These are phyloP conservation scores for Trifolium fragiferum DNA, from an alignment of 306 rosid species.

Conservation along the genomic window DNA sequence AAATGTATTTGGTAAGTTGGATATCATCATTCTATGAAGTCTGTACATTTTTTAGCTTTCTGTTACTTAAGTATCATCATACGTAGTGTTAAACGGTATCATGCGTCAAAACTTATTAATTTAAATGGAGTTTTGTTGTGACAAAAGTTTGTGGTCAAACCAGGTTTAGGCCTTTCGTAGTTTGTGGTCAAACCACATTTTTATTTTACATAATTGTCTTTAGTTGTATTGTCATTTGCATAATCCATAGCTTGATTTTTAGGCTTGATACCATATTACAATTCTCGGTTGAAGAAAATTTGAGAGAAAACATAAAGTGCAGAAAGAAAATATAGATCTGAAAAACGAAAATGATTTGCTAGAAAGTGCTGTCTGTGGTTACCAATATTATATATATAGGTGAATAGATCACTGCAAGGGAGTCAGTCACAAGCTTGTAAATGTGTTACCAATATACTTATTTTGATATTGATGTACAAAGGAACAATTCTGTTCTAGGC, in stretches of 20 bases:
- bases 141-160: neutral
- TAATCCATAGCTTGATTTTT: too few species aligned
- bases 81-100: neutral
- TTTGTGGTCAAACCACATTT: constrained; percentile 10
- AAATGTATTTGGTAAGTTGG: constrained; percentile 73
- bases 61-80: neutral
- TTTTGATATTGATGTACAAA: neutral
- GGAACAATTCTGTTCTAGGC: constrained; percentile 57
- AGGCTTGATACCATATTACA: too few species aligned
- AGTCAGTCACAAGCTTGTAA: too few species aligned
- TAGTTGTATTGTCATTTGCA: too few species aligned
- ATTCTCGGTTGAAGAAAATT: too few species aligned
- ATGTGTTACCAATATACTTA: too few species aligned
- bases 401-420: neutral
- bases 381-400: neutral
- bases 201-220: neutral
- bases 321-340: too few species aligned
- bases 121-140: constrained; percentile 17
- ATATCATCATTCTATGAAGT: constrained; percentile 1
- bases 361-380: neutral
- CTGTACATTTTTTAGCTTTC: constrained; percentile 15
- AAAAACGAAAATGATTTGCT: too few species aligned
- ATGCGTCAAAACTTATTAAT: neutral
- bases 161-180: neutral
- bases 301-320: too few species aligned